Evolutionary conservation across 306 rosid species (phyloP), one percentile per base, ranked within the genome.

Genomic region (Cyclanthera cordifolia): DNA sequence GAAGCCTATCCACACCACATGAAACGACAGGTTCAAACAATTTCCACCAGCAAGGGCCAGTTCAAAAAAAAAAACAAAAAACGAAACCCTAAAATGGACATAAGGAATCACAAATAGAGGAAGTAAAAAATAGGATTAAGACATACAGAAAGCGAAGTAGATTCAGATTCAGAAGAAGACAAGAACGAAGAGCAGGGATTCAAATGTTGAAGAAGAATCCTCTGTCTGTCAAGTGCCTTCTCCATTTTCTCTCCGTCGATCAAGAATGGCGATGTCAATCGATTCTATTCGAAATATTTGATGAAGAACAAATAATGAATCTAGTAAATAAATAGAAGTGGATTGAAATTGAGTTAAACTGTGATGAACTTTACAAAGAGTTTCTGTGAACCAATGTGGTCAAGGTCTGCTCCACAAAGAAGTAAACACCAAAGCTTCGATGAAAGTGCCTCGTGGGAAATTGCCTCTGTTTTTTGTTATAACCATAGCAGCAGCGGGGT

Each of bases 141-240:
- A 76, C 85, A 77, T 85, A 89, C 97, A 6, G 95, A 77, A 57
- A 92, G 73, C 73, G 77, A 54, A 45, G 87, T 9, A 69, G 86
- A 79, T 41, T 78, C 12, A 69, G 86, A 79, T 41, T 78, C 75
- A 67, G 58, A 67, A 13, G 74, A 78, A 8, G 77, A 67, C 58
- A 82, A 81, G 9, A 47, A 59, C 30, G 90, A 77, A 72, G n/a
- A 6, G 8, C 24, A 48, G 70, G 97, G 96, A n/a, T 67, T 74
- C 13, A 92, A 70, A 72, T 92, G 95, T 20, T 83, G 75, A 67
- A 89, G 93, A 53, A 89, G 76, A 43, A 87, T 77, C 57, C 63
- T 81, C 80, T 87, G 96, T 74, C 96, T 84, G 41, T 82, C 77
- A 49, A 84, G 24, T 12, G 95, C 98, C 76, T 79, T 89, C 79